These are phyloP conservation scores for Lentinula edodes DNA, from an alignment of 768 basidiomycete species.

Conservation along the genomic window DNA sequence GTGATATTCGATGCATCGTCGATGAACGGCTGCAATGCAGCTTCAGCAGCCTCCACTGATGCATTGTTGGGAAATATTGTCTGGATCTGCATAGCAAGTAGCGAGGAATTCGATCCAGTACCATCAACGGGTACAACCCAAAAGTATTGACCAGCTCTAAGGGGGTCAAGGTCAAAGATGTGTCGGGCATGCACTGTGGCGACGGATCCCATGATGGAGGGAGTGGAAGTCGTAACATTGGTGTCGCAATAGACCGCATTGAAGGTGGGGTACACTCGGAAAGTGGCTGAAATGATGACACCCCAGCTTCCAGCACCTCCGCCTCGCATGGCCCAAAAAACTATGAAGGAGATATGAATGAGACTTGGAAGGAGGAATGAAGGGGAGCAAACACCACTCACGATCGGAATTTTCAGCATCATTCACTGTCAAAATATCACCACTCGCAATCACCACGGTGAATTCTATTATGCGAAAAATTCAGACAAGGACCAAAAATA, in stretches of 20 bases:
- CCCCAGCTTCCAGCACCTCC: slow-evolving; percentile 27
- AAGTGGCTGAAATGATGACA: slow-evolving; percentile 29
- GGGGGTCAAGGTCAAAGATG: slow-evolving; percentile 27
- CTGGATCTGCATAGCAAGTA: no score
- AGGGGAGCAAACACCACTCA: no score
- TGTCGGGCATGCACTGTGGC: slow-evolving; percentile 27
- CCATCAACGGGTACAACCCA: neutral
- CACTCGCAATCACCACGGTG: no score
- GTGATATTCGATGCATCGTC: slow-evolving; percentile 4
- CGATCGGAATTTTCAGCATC: no score
- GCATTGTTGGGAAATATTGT: slow-evolving; percentile 15
- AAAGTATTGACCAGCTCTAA: slow-evolving; percentile 25
- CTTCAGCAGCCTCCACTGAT: slow-evolving; percentile 9
- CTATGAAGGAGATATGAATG: neutral
- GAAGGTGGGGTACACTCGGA: slow-evolving; percentile 29
- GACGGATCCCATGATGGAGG: slow-evolving; percentile 14
- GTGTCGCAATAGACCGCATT: slow-evolving; percentile 15
- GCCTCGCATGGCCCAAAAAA: slow-evolving; percentile 7
- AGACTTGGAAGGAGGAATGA: no score
- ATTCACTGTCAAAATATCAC: no score
- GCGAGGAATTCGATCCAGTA: no score
- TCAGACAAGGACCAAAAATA: no score
- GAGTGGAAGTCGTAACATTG: no score
- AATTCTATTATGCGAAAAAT: no score
- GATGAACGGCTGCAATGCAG: slow-evolving; percentile 16